Conservation (phyloP, 2,329 filamentous ascomycete species). For the Colletotrichum liriopes region DNA sequence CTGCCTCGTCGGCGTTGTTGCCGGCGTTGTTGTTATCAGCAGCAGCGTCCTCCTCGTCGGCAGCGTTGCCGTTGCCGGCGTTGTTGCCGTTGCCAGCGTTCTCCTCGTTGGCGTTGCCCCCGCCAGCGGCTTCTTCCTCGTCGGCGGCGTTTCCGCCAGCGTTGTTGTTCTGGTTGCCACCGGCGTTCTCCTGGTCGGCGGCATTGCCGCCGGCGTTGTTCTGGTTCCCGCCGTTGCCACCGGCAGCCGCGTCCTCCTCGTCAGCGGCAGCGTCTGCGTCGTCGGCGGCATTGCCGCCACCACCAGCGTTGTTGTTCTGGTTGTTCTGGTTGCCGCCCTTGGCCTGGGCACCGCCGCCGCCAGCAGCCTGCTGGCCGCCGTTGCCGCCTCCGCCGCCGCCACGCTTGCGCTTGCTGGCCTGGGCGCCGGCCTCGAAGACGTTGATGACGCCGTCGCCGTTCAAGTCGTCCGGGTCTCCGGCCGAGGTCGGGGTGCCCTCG, state of each 20-base stretch:
- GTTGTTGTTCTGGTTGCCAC: not conserved
- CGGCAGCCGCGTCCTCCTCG: constrained; percentile 1
- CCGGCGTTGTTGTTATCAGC: not conserved
- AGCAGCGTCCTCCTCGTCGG: not conserved
- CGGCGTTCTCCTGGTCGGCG: not conserved
- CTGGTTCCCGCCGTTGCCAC: not conserved
- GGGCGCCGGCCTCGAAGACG: constrained; percentile 37
- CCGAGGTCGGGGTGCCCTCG: too few relatives aligned
- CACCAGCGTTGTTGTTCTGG: not conserved
- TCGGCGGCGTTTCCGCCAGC: not conserved
- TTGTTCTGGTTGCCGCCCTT: not conserved
- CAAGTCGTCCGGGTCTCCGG: too few relatives aligned
- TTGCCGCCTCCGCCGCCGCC: constrained; percentile 6
- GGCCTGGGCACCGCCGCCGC: constrained; percentile 8
- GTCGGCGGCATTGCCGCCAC: not conserved
- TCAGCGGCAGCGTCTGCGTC: not conserved
- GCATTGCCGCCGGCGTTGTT: not conserved
- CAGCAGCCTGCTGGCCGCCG: constrained; percentile 16
- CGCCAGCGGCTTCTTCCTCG: not conserved
- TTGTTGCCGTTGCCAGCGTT: not conserved
- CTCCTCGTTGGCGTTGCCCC: not conserved
- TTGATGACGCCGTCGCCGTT: constrained; percentile 33
- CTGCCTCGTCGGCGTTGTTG: not conserved
- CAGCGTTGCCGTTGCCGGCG: not conserved
- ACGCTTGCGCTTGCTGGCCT: constrained; percentile 17